Evolutionary conservation across 1,284 basidiomycete species (phyloP), one percentile per base, ranked within the genome.

Genomic region (Apiotrichum siamense): DNA sequence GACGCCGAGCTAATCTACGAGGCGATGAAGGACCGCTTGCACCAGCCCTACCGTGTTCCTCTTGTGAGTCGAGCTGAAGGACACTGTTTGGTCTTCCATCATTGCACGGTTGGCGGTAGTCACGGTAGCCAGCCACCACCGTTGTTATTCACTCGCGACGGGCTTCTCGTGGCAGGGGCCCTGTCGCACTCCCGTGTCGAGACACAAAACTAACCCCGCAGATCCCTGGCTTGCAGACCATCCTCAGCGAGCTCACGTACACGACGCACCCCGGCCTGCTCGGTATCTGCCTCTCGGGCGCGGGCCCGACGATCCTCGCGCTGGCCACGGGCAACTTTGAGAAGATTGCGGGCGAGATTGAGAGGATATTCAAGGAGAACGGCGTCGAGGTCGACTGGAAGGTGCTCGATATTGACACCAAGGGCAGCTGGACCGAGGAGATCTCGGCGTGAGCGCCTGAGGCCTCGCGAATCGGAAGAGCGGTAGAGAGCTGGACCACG

Each of bases 1-100:
- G 90, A 98, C 70, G 81, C 91, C 0, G 85, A 86, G 37, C 82
- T 99, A 24, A 97, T 98, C 60, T 98, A 94, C 75, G 93, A 98
- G 73, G 96, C 94, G 0, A 98, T 98, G 96, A 97, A 97, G 72
- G 96, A 99, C 76, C 83, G 87, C 43, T 82, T 99, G 13, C 96
- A 98, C 73, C 96, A 99, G 72, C 96, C 96, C 0, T 98, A 97
- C 74, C 83, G 96, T 31, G 89, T 87, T 75, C 75, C 80, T 36
- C 78, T 98, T 49, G 91, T 71, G 50, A 49, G 66, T 68, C 1
- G 15, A 18, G 24, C 11, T 12, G 23, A 13, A 17, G 15, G n/a
- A 21, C 24, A 3, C 15, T n/a, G 11, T 15, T 10, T 40, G 1
- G 6, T 23, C 36, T 21, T 38, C 20, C 2, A 13, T 37, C 10